Evolutionary conservation across 768 basidiomycete genomes (phyloP).

Genomic region (Hygrocybe coccinea): DNA sequence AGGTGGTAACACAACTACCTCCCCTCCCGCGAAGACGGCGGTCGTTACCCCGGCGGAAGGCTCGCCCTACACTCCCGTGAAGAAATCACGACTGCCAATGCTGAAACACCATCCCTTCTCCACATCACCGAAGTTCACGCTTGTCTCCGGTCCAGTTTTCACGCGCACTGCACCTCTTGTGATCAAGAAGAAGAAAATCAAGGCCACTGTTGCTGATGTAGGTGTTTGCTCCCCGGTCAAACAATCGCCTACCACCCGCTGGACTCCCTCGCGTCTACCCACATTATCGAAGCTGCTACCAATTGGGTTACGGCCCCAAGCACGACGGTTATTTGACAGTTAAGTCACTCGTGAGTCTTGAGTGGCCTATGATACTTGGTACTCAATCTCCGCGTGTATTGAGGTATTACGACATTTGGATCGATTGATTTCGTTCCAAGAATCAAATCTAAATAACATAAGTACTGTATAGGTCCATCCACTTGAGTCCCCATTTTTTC

Average conservation of each 20-base stretch:
- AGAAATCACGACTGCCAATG: conserved; percentile 8
- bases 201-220: not conserved
- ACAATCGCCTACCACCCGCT: not conserved
- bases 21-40: not conserved
- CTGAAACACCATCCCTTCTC: conserved; percentile 4
- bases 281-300: not conserved
- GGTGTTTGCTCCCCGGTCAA: not conserved
- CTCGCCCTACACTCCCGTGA: not conserved
- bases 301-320: not conserved
- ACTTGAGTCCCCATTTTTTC: too few relatives aligned
- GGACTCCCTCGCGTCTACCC: not conserved
- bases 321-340: not conserved
- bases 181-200: conserved; percentile 3
- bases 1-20: not conserved
- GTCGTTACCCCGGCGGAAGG: not conserved
- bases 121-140: not conserved
- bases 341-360: not conserved
- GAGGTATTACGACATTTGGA: too few relatives aligned
- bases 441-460: too few relatives aligned
- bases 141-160: conserved; percentile 1
- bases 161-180: not conserved
- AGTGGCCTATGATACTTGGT: not conserved
- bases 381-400: too few relatives aligned
- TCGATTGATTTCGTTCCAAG: too few relatives aligned
- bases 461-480: too few relatives aligned